A percentile compares a stretch with the other conserved stretches of the same genome.
phyloP scores from a whole-genome alignment of 441 rosid species.

The Jatropha multifida region DNA sequence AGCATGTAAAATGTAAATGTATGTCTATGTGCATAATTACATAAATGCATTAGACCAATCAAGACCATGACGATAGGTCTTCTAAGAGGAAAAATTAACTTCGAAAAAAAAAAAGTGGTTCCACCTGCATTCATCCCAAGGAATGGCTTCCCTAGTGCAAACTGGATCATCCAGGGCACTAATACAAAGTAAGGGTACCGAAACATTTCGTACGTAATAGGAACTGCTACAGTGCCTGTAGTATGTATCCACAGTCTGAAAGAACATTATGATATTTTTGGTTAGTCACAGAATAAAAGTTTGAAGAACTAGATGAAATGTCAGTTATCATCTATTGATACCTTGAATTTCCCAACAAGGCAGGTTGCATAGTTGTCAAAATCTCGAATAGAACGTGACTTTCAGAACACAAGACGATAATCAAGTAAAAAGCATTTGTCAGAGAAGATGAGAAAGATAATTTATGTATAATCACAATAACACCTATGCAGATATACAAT shows the following conservation, averaged over 20 bases:
- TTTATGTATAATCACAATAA: not conserved
- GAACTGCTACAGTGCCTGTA: conserved; percentile 82
- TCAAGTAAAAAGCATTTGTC: conserved; percentile 13
- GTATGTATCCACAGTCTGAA: conserved; percentile 83
- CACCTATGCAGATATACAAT: not conserved
- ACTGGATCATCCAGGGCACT: conserved; percentile 91
- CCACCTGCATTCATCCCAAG: conserved; percentile 98
- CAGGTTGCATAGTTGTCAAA: conserved; percentile 80
- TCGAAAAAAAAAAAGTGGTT: conserved; percentile 2
- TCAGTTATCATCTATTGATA: conserved; percentile 26
- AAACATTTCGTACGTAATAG: conserved; percentile 50
- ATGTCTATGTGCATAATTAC: not conserved
- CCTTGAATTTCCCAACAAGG: conserved; percentile 82
- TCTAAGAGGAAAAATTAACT: conserved; percentile 3
- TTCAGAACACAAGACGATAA: conserved; percentile 26
- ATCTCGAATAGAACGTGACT: conserved; percentile 90
- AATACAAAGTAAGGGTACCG: conserved; percentile 79
- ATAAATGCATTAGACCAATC: conserved; percentile 2
- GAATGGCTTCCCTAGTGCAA: conserved; percentile 90
- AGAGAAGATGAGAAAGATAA: conserved; percentile 2
- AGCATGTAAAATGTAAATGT: not conserved
- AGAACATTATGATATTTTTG: conserved; percentile 23
- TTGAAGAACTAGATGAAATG: conserved; percentile 11
- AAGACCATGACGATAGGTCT: not conserved
- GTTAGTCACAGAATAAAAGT: conserved; percentile 13